Evolutionary conservation across 495 filamentous ascomycete genomes (phyloP).

Genomic region (Talaromyces ruber): DNA sequence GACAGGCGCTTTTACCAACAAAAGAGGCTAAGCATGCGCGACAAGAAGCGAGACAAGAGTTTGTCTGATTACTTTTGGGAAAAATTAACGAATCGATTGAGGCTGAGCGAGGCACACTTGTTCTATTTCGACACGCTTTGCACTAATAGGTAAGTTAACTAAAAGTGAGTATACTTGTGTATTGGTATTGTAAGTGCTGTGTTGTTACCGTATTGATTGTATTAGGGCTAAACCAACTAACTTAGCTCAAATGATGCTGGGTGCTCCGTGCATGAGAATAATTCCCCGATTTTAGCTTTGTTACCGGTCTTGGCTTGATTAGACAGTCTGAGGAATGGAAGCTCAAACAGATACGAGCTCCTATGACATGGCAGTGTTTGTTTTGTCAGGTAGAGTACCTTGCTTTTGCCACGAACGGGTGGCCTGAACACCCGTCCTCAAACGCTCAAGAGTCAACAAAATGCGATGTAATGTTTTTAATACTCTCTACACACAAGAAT

Average conservation of each 20-base stretch:
- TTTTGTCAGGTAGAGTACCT: not conserved
- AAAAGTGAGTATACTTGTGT: not conserved
- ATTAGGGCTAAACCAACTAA: not conserved
- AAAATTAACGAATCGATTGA: not conserved
- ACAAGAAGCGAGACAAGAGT: not conserved
- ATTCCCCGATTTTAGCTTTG: not conserved
- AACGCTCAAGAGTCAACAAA: too few species aligned
- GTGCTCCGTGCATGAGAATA: not conserved
- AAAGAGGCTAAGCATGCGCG: not conserved
- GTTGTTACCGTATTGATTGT: not conserved
- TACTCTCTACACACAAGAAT: too few species aligned
- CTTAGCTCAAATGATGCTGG: not conserved
- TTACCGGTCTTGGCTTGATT: not conserved
- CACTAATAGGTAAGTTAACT: not conserved
- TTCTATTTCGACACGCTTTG: not conserved
- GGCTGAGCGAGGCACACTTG: slow-evolving; percentile 6
- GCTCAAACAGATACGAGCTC: not conserved
- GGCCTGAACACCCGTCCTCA: too few species aligned
- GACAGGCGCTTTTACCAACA: not conserved
- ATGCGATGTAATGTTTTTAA: too few species aligned
- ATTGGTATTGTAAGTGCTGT: not conserved
- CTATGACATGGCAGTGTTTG: not conserved
- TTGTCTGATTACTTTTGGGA: not conserved
- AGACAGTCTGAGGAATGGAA: not conserved
- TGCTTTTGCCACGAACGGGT: not conserved